A percentile compares a stretch with the other conserved stretches of the same genome.
phyloP scores from a whole-genome alignment of 2,329 filamentous ascomycete genomes.

The Exophiala sp. region DNA sequence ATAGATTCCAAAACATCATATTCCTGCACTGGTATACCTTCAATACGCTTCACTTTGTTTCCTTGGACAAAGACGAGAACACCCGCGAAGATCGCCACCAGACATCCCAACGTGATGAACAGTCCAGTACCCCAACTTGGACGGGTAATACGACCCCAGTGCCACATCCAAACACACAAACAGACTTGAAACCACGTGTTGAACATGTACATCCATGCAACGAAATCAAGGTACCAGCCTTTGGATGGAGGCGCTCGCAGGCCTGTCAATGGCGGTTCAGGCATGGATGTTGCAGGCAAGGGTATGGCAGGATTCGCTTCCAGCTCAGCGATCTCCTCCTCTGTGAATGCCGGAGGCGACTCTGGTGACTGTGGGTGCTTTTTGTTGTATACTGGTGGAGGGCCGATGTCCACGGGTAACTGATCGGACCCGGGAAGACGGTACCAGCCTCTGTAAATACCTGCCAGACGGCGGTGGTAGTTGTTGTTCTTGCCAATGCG shows the following conservation, averaged over 20 bases:
- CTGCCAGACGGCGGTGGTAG: constrained; percentile 66
- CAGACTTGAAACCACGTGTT: constrained; percentile 76
- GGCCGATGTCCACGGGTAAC: constrained; percentile 42
- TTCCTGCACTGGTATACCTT: constrained; percentile 64
- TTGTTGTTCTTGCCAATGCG: constrained; percentile 52
- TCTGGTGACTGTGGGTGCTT: constrained; percentile 18
- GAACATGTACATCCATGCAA: constrained; percentile 72
- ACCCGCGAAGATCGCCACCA: constrained; percentile 66
- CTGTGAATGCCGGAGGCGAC: constrained; percentile 25
- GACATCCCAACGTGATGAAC: constrained; percentile 71
- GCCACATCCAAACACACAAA: constrained; percentile 81
- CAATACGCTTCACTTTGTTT: constrained; percentile 66
- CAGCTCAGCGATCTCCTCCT: constrained; percentile 54
- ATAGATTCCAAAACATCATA: constrained; percentile 42
- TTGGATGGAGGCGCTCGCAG: constrained; percentile 63
- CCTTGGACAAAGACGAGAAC: constrained; percentile 69
- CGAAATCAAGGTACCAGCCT: constrained; percentile 73
- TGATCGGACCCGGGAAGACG: constrained; percentile 64
- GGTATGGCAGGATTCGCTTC: constrained; percentile 54
- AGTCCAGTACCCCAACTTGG: constrained; percentile 76
- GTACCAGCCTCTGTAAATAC: constrained; percentile 73
- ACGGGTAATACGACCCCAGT: constrained; percentile 66
- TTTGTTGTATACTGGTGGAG: constrained; percentile 26
- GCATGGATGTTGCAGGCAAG: constrained; percentile 60
- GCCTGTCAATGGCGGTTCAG: constrained; percentile 68